Conservation (phyloP, 768 basidiomycete species). For the Pleurotus pulmonarius region DNA sequence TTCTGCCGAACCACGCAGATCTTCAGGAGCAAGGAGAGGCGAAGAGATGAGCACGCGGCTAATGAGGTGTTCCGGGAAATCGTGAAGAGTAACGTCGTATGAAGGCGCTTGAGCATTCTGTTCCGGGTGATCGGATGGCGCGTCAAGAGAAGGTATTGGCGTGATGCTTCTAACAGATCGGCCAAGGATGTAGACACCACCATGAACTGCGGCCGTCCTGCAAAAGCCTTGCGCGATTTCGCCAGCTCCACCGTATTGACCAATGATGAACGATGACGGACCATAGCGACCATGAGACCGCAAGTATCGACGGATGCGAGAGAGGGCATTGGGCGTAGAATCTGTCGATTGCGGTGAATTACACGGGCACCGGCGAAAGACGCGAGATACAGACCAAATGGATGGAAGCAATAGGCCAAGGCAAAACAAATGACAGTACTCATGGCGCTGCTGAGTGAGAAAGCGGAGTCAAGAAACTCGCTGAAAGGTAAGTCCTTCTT, state of each 20-base stretch:
- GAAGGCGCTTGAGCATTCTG: slow-evolving; percentile 8
- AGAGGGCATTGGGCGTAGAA: slow-evolving; percentile 56
- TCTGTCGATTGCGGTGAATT: slow-evolving; percentile 41
- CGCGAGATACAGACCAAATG: slow-evolving; percentile 42
- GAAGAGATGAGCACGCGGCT: slow-evolving; percentile 57
- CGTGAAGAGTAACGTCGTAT: slow-evolving; percentile 51
- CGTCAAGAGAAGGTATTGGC: not conserved
- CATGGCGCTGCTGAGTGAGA: slow-evolving; percentile 56
- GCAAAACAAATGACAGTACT: slow-evolving; percentile 69
- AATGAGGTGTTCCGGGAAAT: slow-evolving; percentile 55
- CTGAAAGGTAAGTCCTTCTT: slow-evolving; percentile 55
- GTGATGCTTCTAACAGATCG: slow-evolving; percentile 34
- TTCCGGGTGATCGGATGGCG: not conserved
- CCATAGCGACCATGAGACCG: slow-evolving; percentile 85
- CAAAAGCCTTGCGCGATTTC: slow-evolving; percentile 92
- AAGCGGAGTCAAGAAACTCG: slow-evolving; percentile 60
- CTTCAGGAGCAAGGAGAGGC: slow-evolving; percentile 25
- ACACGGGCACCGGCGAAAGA: slow-evolving; percentile 5
- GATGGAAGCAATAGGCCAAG: slow-evolving; percentile 63
- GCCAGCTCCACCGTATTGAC: slow-evolving; percentile 90
- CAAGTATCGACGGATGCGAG: slow-evolving; percentile 71
- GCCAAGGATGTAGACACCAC: slow-evolving; percentile 71
- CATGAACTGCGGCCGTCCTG: slow-evolving; percentile 80
- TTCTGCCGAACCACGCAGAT: slow-evolving; percentile 19
- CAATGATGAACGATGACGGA: slow-evolving; percentile 78